These are phyloP conservation scores for Penicillium steckii DNA, from an alignment of 495 filamentous ascomycete genomes.

Conservation along the genomic window DNA sequence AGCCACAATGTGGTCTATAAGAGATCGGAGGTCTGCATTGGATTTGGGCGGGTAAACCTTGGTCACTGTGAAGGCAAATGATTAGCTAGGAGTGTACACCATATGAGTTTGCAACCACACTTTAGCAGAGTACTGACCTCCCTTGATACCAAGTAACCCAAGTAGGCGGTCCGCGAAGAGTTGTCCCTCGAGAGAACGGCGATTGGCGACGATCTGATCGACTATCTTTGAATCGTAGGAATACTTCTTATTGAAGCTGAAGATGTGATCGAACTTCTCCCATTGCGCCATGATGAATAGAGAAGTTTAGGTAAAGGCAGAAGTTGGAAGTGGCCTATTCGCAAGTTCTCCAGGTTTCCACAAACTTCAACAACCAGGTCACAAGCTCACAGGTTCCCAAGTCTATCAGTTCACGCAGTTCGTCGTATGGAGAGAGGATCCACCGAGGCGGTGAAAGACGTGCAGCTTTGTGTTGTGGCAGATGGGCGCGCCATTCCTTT, in stretches of 20 bases:
- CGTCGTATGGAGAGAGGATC: background rate
- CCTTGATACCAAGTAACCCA: constrained; percentile 64
- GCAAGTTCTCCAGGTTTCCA: background rate
- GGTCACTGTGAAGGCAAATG: constrained; percentile 35
- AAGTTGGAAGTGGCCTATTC: background rate
- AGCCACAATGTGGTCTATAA: constrained; percentile 63
- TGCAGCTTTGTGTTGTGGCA: constrained; percentile 39
- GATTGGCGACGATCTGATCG: constrained; percentile 59
- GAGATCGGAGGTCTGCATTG: constrained; percentile 58
- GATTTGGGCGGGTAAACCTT: constrained; percentile 69
- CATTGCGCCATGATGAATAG: constrained; percentile 38
- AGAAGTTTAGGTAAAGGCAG: background rate
- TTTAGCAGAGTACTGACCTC: constrained; percentile 45
- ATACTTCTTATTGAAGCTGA: constrained; percentile 60
- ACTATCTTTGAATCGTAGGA: constrained; percentile 57
- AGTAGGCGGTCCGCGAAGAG: constrained; percentile 76
- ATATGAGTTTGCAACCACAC: background rate
- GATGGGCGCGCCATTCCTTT: constrained; percentile 36
- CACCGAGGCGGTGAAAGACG: constrained; percentile 20
- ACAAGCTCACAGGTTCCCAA: background rate
- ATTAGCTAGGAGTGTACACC: background rate
- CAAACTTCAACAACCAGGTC: background rate
- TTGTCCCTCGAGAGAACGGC: constrained; percentile 60
- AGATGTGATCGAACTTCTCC: constrained; percentile 62
- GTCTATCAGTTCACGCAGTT: background rate